Evolutionary conservation across 2,329 filamentous ascomycete species (phyloP).

Genomic region (Aureobasidium sp.): DNA sequence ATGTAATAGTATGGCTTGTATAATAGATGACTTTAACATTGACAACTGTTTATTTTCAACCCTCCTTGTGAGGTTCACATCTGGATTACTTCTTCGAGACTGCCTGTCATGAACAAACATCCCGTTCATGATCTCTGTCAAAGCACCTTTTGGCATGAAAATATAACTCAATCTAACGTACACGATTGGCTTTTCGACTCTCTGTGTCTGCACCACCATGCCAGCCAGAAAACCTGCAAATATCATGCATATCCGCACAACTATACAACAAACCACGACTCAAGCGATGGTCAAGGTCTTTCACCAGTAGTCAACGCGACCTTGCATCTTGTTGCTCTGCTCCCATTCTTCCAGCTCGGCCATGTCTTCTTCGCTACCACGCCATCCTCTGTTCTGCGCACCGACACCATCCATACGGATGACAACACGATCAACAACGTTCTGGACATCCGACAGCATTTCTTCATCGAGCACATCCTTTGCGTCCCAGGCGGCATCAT

Average conservation of each 20-base stretch:
- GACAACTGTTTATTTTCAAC: neutral
- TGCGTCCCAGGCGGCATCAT: conserved; percentile 13
- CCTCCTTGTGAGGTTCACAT: neutral
- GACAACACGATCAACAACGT: conserved; percentile 17
- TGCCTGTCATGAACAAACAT: too few relatives aligned
- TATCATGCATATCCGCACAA: neutral
- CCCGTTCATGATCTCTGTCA: neutral
- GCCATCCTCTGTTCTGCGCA: conserved; percentile 18
- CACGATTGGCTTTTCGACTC: neutral
- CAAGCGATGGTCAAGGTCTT: neutral
- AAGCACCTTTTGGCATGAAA: neutral
- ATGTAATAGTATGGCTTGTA: neutral
- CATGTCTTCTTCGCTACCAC: neutral
- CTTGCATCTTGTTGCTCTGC: neutral
- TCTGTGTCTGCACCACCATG: neutral
- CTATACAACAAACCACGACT: neutral
- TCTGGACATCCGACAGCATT: conserved; percentile 8
- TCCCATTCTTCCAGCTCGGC: neutral
- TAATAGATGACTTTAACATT: neutral
- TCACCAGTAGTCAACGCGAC: neutral
- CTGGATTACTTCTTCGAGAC: neutral
- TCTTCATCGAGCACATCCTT: conserved; percentile 8
- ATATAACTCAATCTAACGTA: neutral
- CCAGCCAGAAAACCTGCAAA: neutral
- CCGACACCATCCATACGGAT: conserved; percentile 22